Base-by-base conservation (phyloP, 805 yeast genomes). In the Saccharomycopsis sp. region DNA sequence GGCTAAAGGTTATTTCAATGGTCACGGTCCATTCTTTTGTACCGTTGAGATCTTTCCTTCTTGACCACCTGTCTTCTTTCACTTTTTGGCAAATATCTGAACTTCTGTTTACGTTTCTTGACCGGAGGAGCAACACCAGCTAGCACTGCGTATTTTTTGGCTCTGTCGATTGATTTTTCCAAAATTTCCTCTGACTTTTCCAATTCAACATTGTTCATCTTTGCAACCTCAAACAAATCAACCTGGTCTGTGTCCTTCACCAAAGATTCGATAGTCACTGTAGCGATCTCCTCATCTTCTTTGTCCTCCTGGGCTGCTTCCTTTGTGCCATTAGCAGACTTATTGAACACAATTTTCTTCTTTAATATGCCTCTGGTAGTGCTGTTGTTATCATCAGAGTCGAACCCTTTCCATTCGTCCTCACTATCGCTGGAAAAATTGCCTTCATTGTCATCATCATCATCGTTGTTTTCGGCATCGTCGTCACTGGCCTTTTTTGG, bases 61-160 rank as follows among this genome's bases (percentile, higher is more conserved):
- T 79, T 70, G 73, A 81, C 79, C 59, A 82, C 81, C 20, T 70
- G 71, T 65, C 74, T 83, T 71, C 98, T 81, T 72, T 91, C 97
- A 24, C 77, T 73, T 70, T 90, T 89, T 53, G 94, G 81, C 70
- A 91, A 77, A 65, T 91, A 92, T 72, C 97, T 82, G 67, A 91
- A 91, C 78, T 91, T 91, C 78, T 83, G 85, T 79, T 85, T 86
- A 72, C 77, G 80, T 60, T 62, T 63, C 61, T 66, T 66, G 24
- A 64, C 63, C 51, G 65, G 63, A 62, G 41, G 64, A 24, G 56
- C 57, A 18, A 58, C 37, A 21, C 60, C 59, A 16, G 61, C 18
- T 24, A 60, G 51, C 53, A 55, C 57, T 3, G 63, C 63, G 16
- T 92, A 91, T 67, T 88, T 82, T 65, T 85, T 82, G 1, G 97